Conservation (phyloP, 2,329 filamentous ascomycete species). For the Ophiobolus disseminans region DNA sequence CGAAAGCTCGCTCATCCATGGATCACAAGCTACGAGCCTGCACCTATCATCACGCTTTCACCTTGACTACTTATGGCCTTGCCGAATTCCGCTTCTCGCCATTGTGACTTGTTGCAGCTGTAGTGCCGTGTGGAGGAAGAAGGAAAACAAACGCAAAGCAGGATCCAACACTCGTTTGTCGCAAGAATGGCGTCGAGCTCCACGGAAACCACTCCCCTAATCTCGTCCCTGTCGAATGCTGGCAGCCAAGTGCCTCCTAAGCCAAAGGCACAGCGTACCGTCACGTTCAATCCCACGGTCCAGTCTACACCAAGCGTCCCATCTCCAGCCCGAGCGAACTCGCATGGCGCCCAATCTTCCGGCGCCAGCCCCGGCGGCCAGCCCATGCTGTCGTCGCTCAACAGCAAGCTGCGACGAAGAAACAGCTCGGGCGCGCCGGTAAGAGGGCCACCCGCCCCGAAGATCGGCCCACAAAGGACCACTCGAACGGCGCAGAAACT, state of each 20-base stretch:
- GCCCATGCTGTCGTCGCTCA: constrained; percentile 72
- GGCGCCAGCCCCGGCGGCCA: constrained; percentile 49
- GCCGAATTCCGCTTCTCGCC: background rate
- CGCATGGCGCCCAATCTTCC: constrained; percentile 37
- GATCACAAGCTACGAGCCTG: constrained; percentile 2
- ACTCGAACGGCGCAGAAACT: constrained; percentile 96
- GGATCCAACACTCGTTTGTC: constrained; percentile 10
- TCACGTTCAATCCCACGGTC: constrained; percentile 76
- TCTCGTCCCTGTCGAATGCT: constrained; percentile 44
- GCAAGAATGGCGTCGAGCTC: constrained; percentile 48
- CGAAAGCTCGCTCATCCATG: too few relatives aligned
- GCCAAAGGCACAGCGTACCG: constrained; percentile 63
- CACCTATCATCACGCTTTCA: background rate
- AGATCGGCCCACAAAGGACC: constrained; percentile 93
- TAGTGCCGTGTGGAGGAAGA: constrained; percentile 6
- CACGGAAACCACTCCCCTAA: constrained; percentile 47
- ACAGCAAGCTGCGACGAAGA: constrained; percentile 84
- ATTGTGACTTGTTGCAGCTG: constrained; percentile 5
- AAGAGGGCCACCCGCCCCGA: constrained; percentile 59
- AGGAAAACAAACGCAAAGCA: background rate
- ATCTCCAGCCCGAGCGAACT: constrained; percentile 43
- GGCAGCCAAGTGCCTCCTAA: constrained; percentile 17
- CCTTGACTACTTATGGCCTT: background rate
- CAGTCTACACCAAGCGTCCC: constrained; percentile 52
- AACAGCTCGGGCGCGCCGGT: constrained; percentile 78